Evolutionary conservation across 345 rosid species (phyloP), one percentile per base, ranked within the genome.

Genomic region (Streptanthus diversifolius): DNA sequence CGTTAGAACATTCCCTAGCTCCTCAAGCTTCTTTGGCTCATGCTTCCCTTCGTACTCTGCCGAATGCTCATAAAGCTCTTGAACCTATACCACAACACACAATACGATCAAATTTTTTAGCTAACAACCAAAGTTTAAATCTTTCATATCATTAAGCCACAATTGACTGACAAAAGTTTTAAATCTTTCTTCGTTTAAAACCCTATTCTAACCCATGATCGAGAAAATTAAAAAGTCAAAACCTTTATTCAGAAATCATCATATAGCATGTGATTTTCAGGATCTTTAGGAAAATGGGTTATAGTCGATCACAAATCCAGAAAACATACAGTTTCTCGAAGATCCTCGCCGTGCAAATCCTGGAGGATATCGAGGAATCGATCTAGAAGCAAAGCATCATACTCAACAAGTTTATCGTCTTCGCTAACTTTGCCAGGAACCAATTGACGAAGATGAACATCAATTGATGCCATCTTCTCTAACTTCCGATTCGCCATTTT

Each of bases 291-390:
- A 58, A 25, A 65, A 53, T 12, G 66, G 59, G 55, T 47, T 15
- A 27, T 56, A n/a, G 1, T 6, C 19, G 48, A 43, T 43, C 35
- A 62, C 27, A 1, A 8, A 35, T 1, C 9, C 8, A 49, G 59
- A 45, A 22, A 39, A 24, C 63, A 47, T 78, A 93, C 98, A 78
- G 95, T 93, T 78, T 93, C 97, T 65, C 77, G 90, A 77, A 93
- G 95, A 84, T 88, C 95, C 70, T 93, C 97, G 48, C 98, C 98
- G 71, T 93, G 97, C 73, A 93, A 84, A 76, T 91, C 96, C 70
- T 89, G 97, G n/a, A 93, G 92, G 43, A 93, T 93, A 74, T 91
- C 98, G 15, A 93, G 95, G 72, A 93, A 93, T 8, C 97, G 90
- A 85, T 91, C 98, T 78, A 91, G 74, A 53, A 93, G 88, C 73